Conservation (phyloP, 225 moss, liverwort and hornwort genomes). For the Sphagnum tenellum region DNA sequence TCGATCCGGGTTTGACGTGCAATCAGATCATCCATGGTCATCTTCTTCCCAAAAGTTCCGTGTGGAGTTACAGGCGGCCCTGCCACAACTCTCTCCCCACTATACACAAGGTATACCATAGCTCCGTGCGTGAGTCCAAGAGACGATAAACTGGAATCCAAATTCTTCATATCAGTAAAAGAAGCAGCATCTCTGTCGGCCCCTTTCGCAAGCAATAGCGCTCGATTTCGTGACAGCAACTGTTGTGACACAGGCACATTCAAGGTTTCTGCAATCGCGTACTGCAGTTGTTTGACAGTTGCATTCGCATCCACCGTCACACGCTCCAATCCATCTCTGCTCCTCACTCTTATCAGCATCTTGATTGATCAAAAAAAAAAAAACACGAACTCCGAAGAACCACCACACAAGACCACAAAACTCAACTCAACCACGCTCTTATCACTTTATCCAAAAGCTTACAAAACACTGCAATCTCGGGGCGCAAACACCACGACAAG, state of each 20-base stretch:
- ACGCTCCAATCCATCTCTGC: constrained; percentile 92
- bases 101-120: constrained; percentile 69
- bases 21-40: constrained; percentile 99
- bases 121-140: constrained; percentile 69
- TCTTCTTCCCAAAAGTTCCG: constrained; percentile 78
- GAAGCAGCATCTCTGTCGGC: constrained; percentile 22
- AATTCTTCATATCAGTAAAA: constrained; percentile 69
- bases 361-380: background rate
- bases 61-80: constrained; percentile 64
- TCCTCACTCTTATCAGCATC: constrained; percentile 86
- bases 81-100: constrained; percentile 62
- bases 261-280: constrained; percentile 53
- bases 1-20: constrained; percentile 92
- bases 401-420: no score
- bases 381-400: no score
- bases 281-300: constrained; percentile 66
- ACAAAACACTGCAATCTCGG: no score
- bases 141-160: constrained; percentile 33
- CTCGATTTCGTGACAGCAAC: constrained; percentile 63
- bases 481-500: no score
- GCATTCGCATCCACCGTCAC: constrained; percentile 56
- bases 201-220: constrained; percentile 63
- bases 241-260: constrained; percentile 68
- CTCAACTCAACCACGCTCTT: no score
- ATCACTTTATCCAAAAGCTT: no score